Conservation (phyloP, 129 eudicot genomes). For the Silybum marianum region DNA sequence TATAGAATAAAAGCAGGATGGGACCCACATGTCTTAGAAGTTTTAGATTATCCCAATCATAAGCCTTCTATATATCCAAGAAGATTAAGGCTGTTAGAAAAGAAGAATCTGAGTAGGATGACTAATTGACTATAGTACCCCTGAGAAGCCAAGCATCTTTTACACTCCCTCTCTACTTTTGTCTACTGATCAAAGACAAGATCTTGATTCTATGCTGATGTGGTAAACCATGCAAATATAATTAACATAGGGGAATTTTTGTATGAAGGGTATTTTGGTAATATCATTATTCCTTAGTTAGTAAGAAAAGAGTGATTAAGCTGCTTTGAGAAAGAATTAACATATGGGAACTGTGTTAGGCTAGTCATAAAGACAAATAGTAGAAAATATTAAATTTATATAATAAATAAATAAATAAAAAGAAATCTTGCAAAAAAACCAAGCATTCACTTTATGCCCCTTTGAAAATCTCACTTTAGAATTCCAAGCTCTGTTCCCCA, state of each 20-base stretch:
- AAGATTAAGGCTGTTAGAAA: conserved; percentile 66
- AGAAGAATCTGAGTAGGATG: conserved; percentile 77
- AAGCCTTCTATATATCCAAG: conserved; percentile 53
- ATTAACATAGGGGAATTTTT: neutral
- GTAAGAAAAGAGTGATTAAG: conserved; percentile 54
- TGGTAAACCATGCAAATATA: conserved; percentile 14
- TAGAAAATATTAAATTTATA: conserved; percentile 40
- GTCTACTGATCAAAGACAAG: conserved; percentile 45
- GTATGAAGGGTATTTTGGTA: conserved; percentile 41
- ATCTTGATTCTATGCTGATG: conserved; percentile 33
- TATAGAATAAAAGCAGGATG: conserved; percentile 65
- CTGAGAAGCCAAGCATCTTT: conserved; percentile 83
- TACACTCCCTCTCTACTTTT: conserved; percentile 41
- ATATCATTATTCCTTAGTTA: conserved; percentile 57
- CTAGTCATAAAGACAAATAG: conserved; percentile 50
- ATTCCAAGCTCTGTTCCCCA: conserved; percentile 90
- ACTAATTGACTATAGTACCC: conserved; percentile 63
- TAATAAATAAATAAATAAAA: conserved; percentile 24
- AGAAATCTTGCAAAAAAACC: conserved; percentile 46
- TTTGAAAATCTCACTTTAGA: conserved; percentile 82
- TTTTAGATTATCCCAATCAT: conserved; percentile 81
- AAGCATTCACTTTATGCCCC: conserved; percentile 71
- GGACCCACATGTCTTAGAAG: conserved; percentile 67
- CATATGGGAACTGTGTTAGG: conserved; percentile 35
- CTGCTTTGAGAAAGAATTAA: conserved; percentile 45